phyloP scores from a whole-genome alignment of 1,284 basidiomycete species.

The Meripilus lineatus region DNA sequence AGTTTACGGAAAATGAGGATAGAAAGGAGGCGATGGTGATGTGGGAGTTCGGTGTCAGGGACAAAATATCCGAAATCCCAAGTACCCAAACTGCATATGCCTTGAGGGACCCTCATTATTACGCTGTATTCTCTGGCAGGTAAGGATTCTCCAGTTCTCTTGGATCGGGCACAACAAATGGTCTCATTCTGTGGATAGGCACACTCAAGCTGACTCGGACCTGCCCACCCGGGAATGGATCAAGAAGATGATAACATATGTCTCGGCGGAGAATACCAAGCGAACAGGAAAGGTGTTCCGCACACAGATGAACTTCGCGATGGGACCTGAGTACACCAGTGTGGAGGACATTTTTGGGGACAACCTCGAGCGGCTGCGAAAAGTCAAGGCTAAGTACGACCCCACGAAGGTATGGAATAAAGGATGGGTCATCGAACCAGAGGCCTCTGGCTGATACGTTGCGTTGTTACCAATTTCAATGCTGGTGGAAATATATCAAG shows the following conservation, averaged over 20 bases:
- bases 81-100: conserved; percentile 15
- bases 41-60: conserved; percentile 19
- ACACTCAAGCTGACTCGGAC: not conserved
- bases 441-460: too few relatives aligned
- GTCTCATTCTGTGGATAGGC: not conserved
- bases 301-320: conserved; percentile 16
- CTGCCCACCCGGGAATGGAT: not conserved
- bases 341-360: conserved; percentile 26
- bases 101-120: conserved; percentile 17
- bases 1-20: conserved; percentile 18
- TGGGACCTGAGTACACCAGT: conserved; percentile 14
- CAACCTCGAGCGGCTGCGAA: conserved; percentile 24
- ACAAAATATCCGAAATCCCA: conserved; percentile 13
- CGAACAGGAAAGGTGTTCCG: conserved; percentile 16
- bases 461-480: too few relatives aligned
- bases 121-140: conserved; percentile 20
- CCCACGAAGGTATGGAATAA: conserved; percentile 29
- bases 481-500: too few relatives aligned
- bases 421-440: conserved; percentile 21
- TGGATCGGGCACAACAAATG: too few relatives aligned
- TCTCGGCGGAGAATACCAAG: conserved; percentile 18
- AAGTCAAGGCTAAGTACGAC: conserved; percentile 32
- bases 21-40: conserved; percentile 15
- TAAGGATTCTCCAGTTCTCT: conserved; percentile 10
- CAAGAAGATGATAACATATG: conserved; percentile 3